Base-by-base conservation (phyloP, 176 grass and related monocot species). In the Phoenix roebelenii region DNA sequence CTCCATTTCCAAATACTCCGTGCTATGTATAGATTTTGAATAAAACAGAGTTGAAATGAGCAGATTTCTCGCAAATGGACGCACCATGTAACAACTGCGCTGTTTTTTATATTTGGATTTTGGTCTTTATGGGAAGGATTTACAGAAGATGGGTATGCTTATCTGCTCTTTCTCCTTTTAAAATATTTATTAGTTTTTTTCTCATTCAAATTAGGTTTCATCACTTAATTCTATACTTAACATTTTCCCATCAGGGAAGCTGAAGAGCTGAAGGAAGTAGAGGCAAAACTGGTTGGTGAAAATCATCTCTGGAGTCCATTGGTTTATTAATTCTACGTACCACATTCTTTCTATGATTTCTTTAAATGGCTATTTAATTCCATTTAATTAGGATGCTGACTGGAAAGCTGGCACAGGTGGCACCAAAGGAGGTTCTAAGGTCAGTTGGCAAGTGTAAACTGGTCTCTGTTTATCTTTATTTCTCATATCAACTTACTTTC, bases 21-120 rank as follows among this genome's bases (percentile, higher is more conserved):
- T 14, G 1, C 35, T 0, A 44, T 44, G 35, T 44, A 44, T 44
- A 44, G 12, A 44, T 44, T 44, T 44, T 44, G 6, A 44, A 44
- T 44, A 44, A 44, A 12, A 14, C 28, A 44, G 35, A 44, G 10
- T 44, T 66, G 61, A 16, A 60, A 16, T 39, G 67, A 74, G 64
- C 85, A 98, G 94, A 98, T 98, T 81, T 99, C 94, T 74, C 94
- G 82, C 15, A 85, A 89, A 71, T 93, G 81, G 94, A 80, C 85
- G 61, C 94, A 99, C 75, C 85, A 99, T 72, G 61, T 99, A 23
- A 99, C 94, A 23, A 99, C 94, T 65, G 25, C 93, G 15, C 50
- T 99, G 53, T 99, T 99, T 77, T 81, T 99, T 72, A 74, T 76
- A 16, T 99, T 99, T 66, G 94, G 94, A 51, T 63, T 99, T 70